Evolutionary conservation across 805 yeast species (phyloP).

Genomic region (Ogataea parapolymorpha): DNA sequence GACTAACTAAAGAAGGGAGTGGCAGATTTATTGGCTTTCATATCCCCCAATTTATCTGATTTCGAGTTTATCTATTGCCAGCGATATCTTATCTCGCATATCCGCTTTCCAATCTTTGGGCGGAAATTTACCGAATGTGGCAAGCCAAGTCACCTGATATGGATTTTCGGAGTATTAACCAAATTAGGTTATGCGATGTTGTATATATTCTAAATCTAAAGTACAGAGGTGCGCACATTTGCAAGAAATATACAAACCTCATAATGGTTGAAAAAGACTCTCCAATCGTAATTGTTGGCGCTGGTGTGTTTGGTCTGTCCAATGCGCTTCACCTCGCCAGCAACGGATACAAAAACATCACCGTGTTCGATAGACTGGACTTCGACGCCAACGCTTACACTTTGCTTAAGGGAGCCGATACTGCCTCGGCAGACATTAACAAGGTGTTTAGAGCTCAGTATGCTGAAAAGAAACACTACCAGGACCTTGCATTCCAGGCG

Average conservation of each 20-base stretch:
- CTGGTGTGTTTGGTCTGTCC: conserved; percentile 54
- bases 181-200: neutral
- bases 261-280: conserved; percentile 14
- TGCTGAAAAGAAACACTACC: conserved; percentile 36
- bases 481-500: conserved; percentile 29
- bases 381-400: conserved; percentile 28
- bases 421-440: conserved; percentile 40
- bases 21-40: no score
- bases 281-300: conserved; percentile 44
- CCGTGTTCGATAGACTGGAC: conserved; percentile 38
- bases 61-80: neutral
- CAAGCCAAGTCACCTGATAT: neutral
- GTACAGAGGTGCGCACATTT: no score
- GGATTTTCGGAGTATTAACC: neutral
- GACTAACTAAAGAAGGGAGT: no score
- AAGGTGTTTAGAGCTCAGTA: conserved; percentile 39
- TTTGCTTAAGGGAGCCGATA: conserved; percentile 37
- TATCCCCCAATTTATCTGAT: neutral
- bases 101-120: neutral
- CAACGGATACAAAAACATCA: conserved; percentile 35
- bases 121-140: neutral
- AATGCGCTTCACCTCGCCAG: conserved; percentile 41
- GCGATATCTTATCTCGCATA: neutral
- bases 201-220: no score
- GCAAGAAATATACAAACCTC: no score